Conservation (phyloP, 192 early-diverging fungal species). For the Allomyces macrogynus region DNA sequence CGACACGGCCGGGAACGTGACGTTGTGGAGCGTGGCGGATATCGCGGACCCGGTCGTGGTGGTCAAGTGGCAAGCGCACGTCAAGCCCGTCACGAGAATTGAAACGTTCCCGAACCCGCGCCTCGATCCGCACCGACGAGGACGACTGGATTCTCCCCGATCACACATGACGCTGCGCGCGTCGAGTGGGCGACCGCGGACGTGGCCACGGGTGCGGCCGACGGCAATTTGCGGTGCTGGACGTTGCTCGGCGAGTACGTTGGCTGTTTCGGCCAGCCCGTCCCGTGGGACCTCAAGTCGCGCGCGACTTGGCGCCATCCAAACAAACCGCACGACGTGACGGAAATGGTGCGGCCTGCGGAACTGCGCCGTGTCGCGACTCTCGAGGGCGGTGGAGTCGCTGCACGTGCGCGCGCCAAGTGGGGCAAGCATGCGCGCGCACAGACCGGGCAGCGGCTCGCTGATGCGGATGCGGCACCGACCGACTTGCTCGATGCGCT, state of each 20-base stretch:
- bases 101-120: background rate
- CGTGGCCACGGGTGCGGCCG: no score
- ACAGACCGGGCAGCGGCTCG: background rate
- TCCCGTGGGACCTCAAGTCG: background rate
- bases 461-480: background rate
- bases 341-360: background rate
- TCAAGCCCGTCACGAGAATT: background rate
- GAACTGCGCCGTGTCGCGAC: background rate
- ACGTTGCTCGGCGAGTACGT: no score
- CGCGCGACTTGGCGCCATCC: background rate
- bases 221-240: no score
- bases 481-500: background rate
- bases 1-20: no score
- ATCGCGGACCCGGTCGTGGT: background rate
- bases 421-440: background rate
- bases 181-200: no score
- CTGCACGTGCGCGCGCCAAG: background rate
- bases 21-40: no score
- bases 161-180: no score
- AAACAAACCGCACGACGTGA: background rate
- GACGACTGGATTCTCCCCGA: no score
- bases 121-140: no score
- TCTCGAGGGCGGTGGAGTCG: background rate
- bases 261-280: background rate
- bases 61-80: background rate